phyloP scores from a whole-genome alignment of 2,329 filamentous ascomycete species.

The Pezicula rhizophila region DNA sequence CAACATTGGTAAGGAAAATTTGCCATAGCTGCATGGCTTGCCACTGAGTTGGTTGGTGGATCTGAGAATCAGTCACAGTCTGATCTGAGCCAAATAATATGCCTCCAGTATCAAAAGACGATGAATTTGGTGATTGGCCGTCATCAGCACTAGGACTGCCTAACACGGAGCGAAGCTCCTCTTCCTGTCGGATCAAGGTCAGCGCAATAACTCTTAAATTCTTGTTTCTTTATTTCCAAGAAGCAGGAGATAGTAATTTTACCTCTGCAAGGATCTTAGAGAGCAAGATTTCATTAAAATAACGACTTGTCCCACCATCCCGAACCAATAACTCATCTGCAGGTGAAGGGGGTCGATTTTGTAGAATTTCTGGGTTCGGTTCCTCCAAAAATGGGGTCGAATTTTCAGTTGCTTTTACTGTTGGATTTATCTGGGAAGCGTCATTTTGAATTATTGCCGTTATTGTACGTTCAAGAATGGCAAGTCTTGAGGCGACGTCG shows the following conservation, averaged over 20 bases:
- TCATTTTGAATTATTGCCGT: background rate
- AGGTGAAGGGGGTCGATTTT: background rate
- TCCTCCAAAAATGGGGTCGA: background rate
- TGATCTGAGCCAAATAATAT: too few species aligned
- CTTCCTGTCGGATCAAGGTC: background rate
- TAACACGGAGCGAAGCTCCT: slow-evolving; percentile 1
- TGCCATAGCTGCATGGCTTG: slow-evolving; percentile 46
- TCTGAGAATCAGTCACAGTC: too few species aligned
- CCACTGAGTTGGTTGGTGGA: background rate
- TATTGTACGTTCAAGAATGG: slow-evolving; percentile 3
- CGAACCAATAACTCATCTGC: background rate
- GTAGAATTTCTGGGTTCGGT: background rate
- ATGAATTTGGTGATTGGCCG: background rate
- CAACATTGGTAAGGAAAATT: slow-evolving; percentile 63
- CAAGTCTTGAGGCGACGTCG: slow-evolving; percentile 2
- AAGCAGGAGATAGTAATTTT: too few species aligned
- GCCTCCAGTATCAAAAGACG: too few species aligned
- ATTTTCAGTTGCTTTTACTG: background rate
- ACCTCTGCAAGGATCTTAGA: slow-evolving; percentile 1
- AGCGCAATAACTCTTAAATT: too few species aligned
- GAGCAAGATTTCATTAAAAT: background rate
- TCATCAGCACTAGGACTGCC: background rate
- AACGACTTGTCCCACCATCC: background rate
- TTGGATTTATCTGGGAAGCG: background rate
- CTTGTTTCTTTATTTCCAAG: too few species aligned